Conservation (phyloP, 495 filamentous ascomycete genomes). For the Aspergillus taichungensis region DNA sequence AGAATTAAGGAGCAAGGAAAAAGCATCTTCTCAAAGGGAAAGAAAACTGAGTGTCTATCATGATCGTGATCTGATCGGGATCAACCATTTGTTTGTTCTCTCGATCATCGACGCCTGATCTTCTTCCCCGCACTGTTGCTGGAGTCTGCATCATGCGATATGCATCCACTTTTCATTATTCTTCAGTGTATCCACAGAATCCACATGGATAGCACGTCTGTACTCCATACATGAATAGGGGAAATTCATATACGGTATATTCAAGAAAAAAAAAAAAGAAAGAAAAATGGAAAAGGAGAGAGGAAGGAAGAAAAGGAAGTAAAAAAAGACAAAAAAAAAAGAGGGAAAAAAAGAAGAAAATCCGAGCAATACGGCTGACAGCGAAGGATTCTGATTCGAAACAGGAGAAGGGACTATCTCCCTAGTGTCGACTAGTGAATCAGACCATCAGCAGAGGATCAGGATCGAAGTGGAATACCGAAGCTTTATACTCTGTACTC, state of each 20-base stretch:
- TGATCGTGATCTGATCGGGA: slow-evolving; percentile 11
- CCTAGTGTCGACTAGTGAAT: neutral
- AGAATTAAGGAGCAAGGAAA: no score
- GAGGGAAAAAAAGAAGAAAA: neutral
- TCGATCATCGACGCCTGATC: slow-evolving; percentile 16
- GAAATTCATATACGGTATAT: no score
- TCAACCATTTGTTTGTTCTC: slow-evolving; percentile 8
- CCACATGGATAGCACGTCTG: no score
- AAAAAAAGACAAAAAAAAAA: no score
- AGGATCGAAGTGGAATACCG: neutral
- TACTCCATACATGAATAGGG: no score
- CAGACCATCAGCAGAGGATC: neutral
- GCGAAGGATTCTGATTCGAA: neutral
- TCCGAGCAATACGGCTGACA: neutral
- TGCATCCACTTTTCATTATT: no score
- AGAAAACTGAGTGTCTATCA: neutral
- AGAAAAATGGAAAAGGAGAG: no score
- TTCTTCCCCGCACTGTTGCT: slow-evolving; percentile 19
- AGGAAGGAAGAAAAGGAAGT: no score
- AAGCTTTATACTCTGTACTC: no score
- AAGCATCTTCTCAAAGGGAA: neutral
- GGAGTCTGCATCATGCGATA: neutral
- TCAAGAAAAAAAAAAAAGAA: no score
- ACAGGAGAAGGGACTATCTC: slow-evolving; percentile 1
- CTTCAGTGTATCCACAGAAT: no score